Evolutionary conservation across 176 grass and related monocot genomes (phyloP).

Genomic region (maize (Zea mays)): Zm-B73-REFERENCE-NAM-5.0 NC_050100.1:169765501-169766000

Average conservation of each 20-base stretch:
- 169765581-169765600: neutral
- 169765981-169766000: constrained; percentile 51
- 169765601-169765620: neutral
- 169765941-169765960: neutral
- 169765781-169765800: constrained; percentile 86
- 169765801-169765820: constrained; percentile 69
- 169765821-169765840: constrained; percentile 65
- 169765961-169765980: constrained; percentile 46
- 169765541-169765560: constrained; percentile 24
- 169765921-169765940: constrained; percentile 1
- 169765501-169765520: no score
- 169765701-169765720: constrained; percentile 60
- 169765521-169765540: no score
- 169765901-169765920: constrained; percentile 2
- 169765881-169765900: neutral
- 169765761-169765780: constrained; percentile 64
- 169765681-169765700: neutral
- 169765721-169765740: constrained; percentile 96
- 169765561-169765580: neutral
- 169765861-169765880: neutral
- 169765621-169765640: neutral
- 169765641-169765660: constrained; percentile 24
- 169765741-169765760: constrained; percentile 56
- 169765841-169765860: constrained; percentile 63
- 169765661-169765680: constrained; percentile 12